Base-by-base conservation (phyloP, 371 early-diverging fungal species). In the Circinella minor region DNA sequence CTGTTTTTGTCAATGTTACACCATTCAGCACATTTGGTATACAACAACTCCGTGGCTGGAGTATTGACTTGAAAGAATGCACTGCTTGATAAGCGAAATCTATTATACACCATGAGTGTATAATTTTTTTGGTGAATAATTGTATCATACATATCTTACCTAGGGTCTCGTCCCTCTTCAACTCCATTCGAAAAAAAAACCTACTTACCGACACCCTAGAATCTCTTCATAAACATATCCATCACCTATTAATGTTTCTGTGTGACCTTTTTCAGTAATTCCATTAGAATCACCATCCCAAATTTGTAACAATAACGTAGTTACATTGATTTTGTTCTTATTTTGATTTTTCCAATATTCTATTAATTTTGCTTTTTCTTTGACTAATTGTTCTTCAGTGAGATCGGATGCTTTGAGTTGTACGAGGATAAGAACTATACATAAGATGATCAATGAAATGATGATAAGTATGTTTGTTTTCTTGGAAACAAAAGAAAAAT, bases 61-160 rank as follows among this genome's bases (percentile, higher is more conserved):
- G 92, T 89, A 73, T 94, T 95, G 67, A 93, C 83, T 81, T 94
- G 94, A 83, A 94, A 95, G 71, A 96, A 94, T 0, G 95, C 86
- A 51, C 78, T 81, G 39, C 90, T 89, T 3, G 93, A 93, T 17
- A 96, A 86, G 18, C 89, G 85, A 78, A 96, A 95, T 11, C 75
- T 71, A 15, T 47, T 47, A 15, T 55, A 17, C 27, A 27, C 27
- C 27, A 27, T 2, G 27, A 27, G 27, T 27, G 27, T 27, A 27
- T 27, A 27, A 2, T 27, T 27, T 27, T 27, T 27, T 27, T 27
- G 27, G 27, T 27, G 27, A 27, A 27, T 27, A 27, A 27, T 27
- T 2, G 27, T 27, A 27, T 27, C 27, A 27, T 27, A 27, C 27
- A 27, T 27, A 27, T 27, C 27, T 27, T 27, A 27, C 27, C 0